phyloP scores from a whole-genome alignment of 2,329 filamentous ascomycete genomes.

The Didymosphaeria variabile region DNA sequence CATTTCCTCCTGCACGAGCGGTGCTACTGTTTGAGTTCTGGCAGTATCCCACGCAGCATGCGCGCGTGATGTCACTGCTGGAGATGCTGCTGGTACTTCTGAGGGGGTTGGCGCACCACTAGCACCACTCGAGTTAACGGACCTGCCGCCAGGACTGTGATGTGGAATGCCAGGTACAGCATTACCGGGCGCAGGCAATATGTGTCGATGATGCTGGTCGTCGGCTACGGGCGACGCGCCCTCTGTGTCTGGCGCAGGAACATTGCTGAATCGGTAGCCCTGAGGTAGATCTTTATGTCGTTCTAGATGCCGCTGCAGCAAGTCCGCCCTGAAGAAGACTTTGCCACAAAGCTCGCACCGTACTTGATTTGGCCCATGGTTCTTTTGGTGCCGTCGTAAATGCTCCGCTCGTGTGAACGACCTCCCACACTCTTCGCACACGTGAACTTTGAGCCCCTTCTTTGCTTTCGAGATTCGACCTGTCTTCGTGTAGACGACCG shows the following conservation, averaged over 20 bases:
- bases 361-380: slow-evolving; percentile 19
- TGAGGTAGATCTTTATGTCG: slow-evolving; percentile 17
- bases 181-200: slow-evolving; percentile 5
- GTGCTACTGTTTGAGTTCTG: neutral
- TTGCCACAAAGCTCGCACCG: slow-evolving; percentile 20
- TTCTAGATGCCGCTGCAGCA: slow-evolving; percentile 19
- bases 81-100: neutral
- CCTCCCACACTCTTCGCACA: slow-evolving; percentile 49
- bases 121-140: slow-evolving; percentile 1
- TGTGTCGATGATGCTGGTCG: slow-evolving; percentile 6
- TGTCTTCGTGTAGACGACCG: slow-evolving; percentile 47
- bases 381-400: slow-evolving; percentile 35
- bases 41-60: slow-evolving; percentile 1
- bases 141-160: slow-evolving; percentile 2
- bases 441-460: slow-evolving; percentile 50
- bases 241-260: neutral
- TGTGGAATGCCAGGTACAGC: slow-evolving; percentile 1
- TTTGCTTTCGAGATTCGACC: slow-evolving; percentile 52
- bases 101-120: slow-evolving; percentile 11
- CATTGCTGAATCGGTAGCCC: neutral
- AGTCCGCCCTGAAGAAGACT: slow-evolving; percentile 18
- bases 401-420: slow-evolving; percentile 53
- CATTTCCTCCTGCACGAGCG: neutral
- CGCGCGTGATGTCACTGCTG: neutral
- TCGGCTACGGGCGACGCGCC: slow-evolving; percentile 1